Conservation (phyloP, 2,329 filamentous ascomycete species). For the Ophiognomonia clavigignenti-juglandacearum region DNA sequence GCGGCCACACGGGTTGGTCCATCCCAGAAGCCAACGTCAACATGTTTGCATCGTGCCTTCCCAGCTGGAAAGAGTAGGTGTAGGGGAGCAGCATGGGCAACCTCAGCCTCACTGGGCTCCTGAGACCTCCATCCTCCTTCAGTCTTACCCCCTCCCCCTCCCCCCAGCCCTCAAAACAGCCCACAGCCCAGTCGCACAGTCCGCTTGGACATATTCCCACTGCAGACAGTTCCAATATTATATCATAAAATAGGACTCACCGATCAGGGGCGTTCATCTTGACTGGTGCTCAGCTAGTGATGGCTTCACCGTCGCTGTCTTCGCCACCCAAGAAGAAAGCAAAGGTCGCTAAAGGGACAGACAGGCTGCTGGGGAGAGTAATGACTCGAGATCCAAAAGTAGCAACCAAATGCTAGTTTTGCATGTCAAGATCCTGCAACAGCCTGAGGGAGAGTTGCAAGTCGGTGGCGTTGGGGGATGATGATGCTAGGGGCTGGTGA, state of each 20-base stretch:
- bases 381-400: not conserved
- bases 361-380: not conserved
- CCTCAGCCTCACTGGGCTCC: too few relatives aligned
- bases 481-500: not conserved
- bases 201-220: not conserved
- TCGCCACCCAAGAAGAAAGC: too few relatives aligned
- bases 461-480: too few relatives aligned
- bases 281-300: conserved; percentile 1
- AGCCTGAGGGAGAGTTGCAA: not conserved
- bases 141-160: not conserved
- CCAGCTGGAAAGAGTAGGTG: too few relatives aligned
- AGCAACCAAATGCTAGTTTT: not conserved
- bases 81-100: too few relatives aligned
- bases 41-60: too few relatives aligned
- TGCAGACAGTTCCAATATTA: too few relatives aligned
- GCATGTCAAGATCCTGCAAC: not conserved
- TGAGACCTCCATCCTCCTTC: too few relatives aligned
- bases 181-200: not conserved
- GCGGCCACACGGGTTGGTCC: too few relatives aligned
- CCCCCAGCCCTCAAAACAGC: not conserved
- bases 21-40: too few relatives aligned
- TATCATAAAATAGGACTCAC: conserved; percentile 31
- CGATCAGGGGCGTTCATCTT: conserved; percentile 55
- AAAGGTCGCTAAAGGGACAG: not conserved
- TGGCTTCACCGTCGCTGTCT: too few relatives aligned